phyloP scores from a whole-genome alignment of 192 early-diverging fungal species.

The Backusella liffmaniae region DNA sequence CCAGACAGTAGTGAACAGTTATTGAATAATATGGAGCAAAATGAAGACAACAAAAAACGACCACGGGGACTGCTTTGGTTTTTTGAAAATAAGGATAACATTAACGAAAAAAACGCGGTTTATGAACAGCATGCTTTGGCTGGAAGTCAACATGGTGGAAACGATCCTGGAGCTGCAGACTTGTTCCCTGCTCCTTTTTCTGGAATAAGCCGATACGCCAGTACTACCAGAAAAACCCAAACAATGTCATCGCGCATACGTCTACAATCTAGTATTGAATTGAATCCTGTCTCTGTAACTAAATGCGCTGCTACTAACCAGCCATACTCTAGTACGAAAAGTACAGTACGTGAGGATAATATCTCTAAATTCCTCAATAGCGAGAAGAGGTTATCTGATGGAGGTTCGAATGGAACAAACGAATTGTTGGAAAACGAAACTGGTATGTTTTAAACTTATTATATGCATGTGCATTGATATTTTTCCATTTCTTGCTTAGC shows the following conservation, averaged over 20 bases:
- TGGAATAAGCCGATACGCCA: constrained; percentile 21
- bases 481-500: background rate
- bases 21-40: background rate
- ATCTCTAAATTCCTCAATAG: background rate
- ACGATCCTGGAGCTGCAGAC: constrained; percentile 19
- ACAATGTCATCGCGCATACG: background rate
- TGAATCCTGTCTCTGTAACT: background rate
- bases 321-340: background rate
- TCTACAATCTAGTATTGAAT: background rate
- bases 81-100: constrained; percentile 16
- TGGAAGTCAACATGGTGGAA: background rate
- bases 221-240: constrained; percentile 6
- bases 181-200: constrained; percentile 21
- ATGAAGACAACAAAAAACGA: background rate
- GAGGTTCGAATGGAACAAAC: background rate
- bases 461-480: background rate
- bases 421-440: background rate
- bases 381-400: background rate
- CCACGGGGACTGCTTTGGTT: constrained; percentile 3
- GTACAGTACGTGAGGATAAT: background rate
- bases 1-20: background rate
- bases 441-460: background rate
- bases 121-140: background rate
- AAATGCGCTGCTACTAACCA: background rate
- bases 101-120: background rate